phyloP scores from a whole-genome alignment of 2,329 filamentous ascomycete species.

The Zalaria obscura region DNA sequence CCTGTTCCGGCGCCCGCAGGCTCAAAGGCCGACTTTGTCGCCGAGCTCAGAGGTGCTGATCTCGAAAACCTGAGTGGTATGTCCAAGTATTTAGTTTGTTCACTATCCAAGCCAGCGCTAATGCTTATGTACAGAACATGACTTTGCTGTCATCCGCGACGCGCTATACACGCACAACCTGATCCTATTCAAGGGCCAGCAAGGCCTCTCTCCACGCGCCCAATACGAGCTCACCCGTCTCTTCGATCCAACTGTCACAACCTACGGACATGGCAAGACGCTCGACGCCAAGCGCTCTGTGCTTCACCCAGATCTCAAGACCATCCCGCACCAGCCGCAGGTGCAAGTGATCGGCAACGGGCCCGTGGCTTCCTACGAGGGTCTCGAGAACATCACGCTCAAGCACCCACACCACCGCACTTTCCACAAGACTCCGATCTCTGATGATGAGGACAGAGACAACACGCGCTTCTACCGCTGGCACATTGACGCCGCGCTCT shows the following conservation, averaged over 20 bases:
- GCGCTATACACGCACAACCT: constrained; percentile 57
- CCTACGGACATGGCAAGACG: constrained; percentile 65
- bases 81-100: neutral
- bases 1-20: constrained; percentile 8
- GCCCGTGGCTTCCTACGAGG: constrained; percentile 54
- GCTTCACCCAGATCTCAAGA: constrained; percentile 67
- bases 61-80: constrained; percentile 12
- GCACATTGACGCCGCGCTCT: constrained; percentile 70
- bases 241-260: constrained; percentile 52
- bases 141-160: constrained; percentile 49
- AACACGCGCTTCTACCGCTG: constrained; percentile 56
- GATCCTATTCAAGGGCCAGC: constrained; percentile 56
- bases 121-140: constrained; percentile 32
- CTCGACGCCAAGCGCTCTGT: constrained; percentile 51
- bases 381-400: constrained; percentile 51
- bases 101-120: neutral
- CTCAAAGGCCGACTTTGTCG: constrained; percentile 13
- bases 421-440: constrained; percentile 54
- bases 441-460: constrained; percentile 44
- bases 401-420: constrained; percentile 65
- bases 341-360: constrained; percentile 73
- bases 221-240: constrained; percentile 61
- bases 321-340: constrained; percentile 65
- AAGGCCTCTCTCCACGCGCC: constrained; percentile 48
- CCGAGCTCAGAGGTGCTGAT: constrained; percentile 14